Percentiles rank a stretch among this genome's conserved stretches.
These are phyloP conservation scores for Ustilago nuda DNA, from an alignment of 1,284 basidiomycete species.

Conservation along the genomic window DNA sequence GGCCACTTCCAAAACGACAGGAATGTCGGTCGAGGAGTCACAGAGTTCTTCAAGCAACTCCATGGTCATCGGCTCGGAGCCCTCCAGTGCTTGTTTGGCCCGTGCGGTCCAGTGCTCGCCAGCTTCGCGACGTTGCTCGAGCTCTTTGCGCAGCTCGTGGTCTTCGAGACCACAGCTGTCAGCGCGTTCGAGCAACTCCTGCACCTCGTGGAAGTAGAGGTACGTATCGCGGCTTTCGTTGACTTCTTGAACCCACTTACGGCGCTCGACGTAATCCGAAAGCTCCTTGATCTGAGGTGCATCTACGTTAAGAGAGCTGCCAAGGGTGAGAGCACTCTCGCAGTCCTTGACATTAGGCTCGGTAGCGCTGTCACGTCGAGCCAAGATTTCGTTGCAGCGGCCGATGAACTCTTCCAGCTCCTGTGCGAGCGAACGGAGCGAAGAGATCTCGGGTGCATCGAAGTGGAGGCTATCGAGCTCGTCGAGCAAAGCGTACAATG, in stretches of 20 bases:
- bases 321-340: slow-evolving; percentile 77
- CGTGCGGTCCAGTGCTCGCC: slow-evolving; percentile 53
- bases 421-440: slow-evolving; percentile 74
- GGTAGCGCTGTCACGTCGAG: slow-evolving; percentile 12
- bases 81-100: slow-evolving; percentile 24
- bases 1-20: slow-evolving; percentile 49
- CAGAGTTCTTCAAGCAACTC: slow-evolving; percentile 44
- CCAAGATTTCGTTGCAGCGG: slow-evolving; percentile 72
- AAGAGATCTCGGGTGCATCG: slow-evolving; percentile 79
- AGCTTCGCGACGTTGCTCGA: slow-evolving; percentile 35
- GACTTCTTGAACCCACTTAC: slow-evolving; percentile 74
- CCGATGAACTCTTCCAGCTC: slow-evolving; percentile 76
- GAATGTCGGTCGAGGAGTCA: slow-evolving; percentile 39
- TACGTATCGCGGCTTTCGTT: slow-evolving; percentile 70
- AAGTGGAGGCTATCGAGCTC: slow-evolving; percentile 83
- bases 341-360: slow-evolving; percentile 74
- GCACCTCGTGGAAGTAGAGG: slow-evolving; percentile 67
- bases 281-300: slow-evolving; percentile 80
- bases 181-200: slow-evolving; percentile 79
- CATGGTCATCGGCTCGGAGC: slow-evolving; percentile 17
- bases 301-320: slow-evolving; percentile 80
- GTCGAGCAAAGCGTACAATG: slow-evolving; percentile 73
- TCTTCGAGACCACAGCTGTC: slow-evolving; percentile 76
- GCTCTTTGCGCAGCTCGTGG: slow-evolving; percentile 37
- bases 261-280: slow-evolving; percentile 80